Evolutionary conservation across 768 basidiomycete genomes (phyloP).

Genomic region (Panus rudis): DNA sequence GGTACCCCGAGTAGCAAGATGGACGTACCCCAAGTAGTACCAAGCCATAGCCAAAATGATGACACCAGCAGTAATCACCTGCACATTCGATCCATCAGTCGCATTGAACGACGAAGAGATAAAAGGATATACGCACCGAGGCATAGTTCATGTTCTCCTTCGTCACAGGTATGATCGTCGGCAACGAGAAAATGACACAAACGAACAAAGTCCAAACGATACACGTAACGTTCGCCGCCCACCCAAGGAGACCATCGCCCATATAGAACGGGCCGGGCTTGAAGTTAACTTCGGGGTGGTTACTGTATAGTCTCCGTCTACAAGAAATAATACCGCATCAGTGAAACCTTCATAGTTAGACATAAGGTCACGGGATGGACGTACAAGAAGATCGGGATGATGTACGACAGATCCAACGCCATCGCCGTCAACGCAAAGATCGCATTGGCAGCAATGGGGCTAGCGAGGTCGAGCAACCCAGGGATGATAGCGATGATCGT

Average conservation of each 20-base stretch:
- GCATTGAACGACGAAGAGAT: too few species aligned
- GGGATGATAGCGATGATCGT: slow-evolving; percentile 63
- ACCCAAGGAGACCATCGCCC: slow-evolving; percentile 60
- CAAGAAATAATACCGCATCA: neutral
- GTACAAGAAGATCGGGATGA: slow-evolving; percentile 70
- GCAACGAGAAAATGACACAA: slow-evolving; percentile 65
- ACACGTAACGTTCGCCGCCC: slow-evolving; percentile 55
- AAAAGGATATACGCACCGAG: slow-evolving; percentile 38
- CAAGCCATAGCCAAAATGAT: slow-evolving; percentile 23
- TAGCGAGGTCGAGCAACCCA: slow-evolving; percentile 70
- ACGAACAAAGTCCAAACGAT: slow-evolving; percentile 67
- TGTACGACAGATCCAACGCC: slow-evolving; percentile 71
- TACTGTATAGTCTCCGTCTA: slow-evolving; percentile 53
- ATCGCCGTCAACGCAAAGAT: slow-evolving; percentile 80
- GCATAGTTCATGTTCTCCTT: slow-evolving; percentile 73
- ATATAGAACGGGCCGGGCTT: slow-evolving; percentile 85
- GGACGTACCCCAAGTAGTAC: slow-evolving; percentile 7
- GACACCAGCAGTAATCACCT: slow-evolving; percentile 30
- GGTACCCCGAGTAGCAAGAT: neutral
- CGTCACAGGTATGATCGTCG: slow-evolving; percentile 65
- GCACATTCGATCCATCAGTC: neutral
- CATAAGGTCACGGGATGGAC: slow-evolving; percentile 7
- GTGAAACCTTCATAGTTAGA: neutral
- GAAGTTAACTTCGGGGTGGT: slow-evolving; percentile 79
- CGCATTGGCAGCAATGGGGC: slow-evolving; percentile 68